Conservation (phyloP, 345 rosid species). For the Aquilaria sinensis region DNA sequence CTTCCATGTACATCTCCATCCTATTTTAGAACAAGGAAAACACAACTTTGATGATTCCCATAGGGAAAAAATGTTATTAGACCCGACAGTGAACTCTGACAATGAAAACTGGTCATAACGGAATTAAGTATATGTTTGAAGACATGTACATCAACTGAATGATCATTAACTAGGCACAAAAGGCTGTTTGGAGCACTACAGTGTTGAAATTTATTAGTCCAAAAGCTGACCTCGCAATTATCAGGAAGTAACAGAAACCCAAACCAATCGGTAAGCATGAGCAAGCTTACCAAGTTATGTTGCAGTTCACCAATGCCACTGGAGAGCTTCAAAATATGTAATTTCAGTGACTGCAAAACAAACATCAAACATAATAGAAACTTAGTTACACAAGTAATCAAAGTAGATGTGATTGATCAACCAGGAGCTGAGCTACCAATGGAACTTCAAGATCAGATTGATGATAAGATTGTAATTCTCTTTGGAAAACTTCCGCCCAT, state of each 20-base stretch:
- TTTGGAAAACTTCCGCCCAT: not conserved
- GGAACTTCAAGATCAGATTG: not conserved
- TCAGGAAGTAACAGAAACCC: constrained; percentile 11
- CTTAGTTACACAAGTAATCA: not conserved
- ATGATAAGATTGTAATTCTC: not conserved
- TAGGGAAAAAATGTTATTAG: no score
- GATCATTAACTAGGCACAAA: no score
- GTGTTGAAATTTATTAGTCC: constrained; percentile 1
- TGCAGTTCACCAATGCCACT: constrained; percentile 54
- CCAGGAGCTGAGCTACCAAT: constrained; percentile 5
- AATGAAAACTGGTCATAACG: no score
- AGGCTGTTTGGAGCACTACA: no score
- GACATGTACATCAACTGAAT: no score
- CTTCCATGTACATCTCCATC: constrained; percentile 18
- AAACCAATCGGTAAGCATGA: constrained; percentile 12
- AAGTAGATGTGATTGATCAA: constrained; percentile 5
- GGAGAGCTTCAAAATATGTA: constrained; percentile 76
- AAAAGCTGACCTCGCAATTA: constrained; percentile 18
- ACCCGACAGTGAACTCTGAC: no score
- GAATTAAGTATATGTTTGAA: not conserved
- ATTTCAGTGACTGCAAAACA: constrained; percentile 74
- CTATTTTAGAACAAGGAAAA: constrained; percentile 16
- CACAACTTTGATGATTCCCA: no score
- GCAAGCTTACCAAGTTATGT: constrained; percentile 50
- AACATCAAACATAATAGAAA: no score